These are phyloP conservation scores for Huntiella abstrusa DNA, from an alignment of 2,329 filamentous ascomycete genomes.

Conservation along the genomic window DNA sequence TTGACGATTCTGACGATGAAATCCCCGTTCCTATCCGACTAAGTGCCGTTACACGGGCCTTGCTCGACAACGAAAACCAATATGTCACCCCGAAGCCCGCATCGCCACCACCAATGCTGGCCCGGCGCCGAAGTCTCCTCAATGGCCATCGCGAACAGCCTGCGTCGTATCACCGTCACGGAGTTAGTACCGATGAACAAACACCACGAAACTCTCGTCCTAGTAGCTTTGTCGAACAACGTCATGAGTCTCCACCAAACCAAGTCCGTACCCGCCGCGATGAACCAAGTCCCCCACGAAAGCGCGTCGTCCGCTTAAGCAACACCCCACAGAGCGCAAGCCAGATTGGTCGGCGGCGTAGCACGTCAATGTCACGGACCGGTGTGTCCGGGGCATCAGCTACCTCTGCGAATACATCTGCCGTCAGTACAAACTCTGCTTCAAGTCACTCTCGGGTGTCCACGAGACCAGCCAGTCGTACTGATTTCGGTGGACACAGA, in stretches of 20 bases:
- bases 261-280: slow-evolving; percentile 24
- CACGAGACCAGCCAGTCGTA: slow-evolving; percentile 24
- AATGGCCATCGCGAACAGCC: slow-evolving; percentile 12
- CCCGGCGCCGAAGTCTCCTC: slow-evolving; percentile 31
- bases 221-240: slow-evolving; percentile 7
- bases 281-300: slow-evolving; percentile 34
- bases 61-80: slow-evolving; percentile 47
- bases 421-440: slow-evolving; percentile 13
- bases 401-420: slow-evolving; percentile 8
- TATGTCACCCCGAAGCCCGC: slow-evolving; percentile 24
- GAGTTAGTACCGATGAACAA: no score
- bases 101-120: slow-evolving; percentile 24
- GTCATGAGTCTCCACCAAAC: slow-evolving; percentile 21
- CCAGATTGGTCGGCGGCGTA: slow-evolving; percentile 27
- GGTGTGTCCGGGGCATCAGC: slow-evolving; percentile 9
- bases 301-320: slow-evolving; percentile 38
- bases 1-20: slow-evolving; percentile 81
- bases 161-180: not conserved
- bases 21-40: slow-evolving; percentile 83
- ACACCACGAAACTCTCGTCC: no score
- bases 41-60: slow-evolving; percentile 75
- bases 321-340: slow-evolving; percentile 27
- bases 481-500: slow-evolving; percentile 24
- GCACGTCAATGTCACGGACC: slow-evolving; percentile 29
- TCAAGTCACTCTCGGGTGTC: slow-evolving; percentile 16